phyloP scores from a whole-genome alignment of 176 grass and related monocot genomes.

The Ampelocalamus luodianensis region DNA sequence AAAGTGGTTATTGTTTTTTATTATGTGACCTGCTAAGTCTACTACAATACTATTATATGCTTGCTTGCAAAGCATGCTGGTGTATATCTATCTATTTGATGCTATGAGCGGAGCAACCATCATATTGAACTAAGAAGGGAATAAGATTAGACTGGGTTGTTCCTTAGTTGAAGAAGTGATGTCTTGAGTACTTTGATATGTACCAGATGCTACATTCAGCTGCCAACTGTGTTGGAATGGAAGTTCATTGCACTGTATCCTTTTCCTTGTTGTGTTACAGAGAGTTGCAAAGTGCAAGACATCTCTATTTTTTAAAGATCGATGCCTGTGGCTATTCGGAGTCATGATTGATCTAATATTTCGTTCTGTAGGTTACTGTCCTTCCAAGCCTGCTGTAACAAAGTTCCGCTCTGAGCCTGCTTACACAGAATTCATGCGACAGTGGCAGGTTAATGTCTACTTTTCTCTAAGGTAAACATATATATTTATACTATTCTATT shows the following conservation, averaged over 20 bases:
- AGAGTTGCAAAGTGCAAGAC: neutral
- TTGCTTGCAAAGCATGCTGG: slow-evolving; percentile 9
- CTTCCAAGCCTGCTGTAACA: slow-evolving; percentile 67
- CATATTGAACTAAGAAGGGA: neutral
- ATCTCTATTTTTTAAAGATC: neutral
- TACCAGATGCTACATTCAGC: neutral
- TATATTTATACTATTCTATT: slow-evolving; percentile 15
- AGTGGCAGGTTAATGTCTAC: slow-evolving; percentile 97
- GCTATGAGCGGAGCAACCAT: neutral
- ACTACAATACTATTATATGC: neutral
- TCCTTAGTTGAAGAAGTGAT: slow-evolving; percentile 15
- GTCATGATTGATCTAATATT: slow-evolving; percentile 17
- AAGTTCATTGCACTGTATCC: neutral
- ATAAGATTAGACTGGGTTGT: neutral
- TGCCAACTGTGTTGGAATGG: slow-evolving; percentile 3
- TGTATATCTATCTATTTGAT: neutral
- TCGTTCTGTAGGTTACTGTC: slow-evolving; percentile 64
- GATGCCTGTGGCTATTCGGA: neutral
- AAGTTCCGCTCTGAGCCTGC: slow-evolving; percentile 79
- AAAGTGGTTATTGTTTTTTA: slow-evolving; percentile 1
- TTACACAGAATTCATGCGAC: slow-evolving; percentile 79
- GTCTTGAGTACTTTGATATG: neutral
- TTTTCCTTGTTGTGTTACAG: slow-evolving; percentile 10
- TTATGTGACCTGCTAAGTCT: neutral
- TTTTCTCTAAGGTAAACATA: slow-evolving; percentile 84